Conservation (phyloP, 345 rosid species). For the Populus pruinosa region DNA sequence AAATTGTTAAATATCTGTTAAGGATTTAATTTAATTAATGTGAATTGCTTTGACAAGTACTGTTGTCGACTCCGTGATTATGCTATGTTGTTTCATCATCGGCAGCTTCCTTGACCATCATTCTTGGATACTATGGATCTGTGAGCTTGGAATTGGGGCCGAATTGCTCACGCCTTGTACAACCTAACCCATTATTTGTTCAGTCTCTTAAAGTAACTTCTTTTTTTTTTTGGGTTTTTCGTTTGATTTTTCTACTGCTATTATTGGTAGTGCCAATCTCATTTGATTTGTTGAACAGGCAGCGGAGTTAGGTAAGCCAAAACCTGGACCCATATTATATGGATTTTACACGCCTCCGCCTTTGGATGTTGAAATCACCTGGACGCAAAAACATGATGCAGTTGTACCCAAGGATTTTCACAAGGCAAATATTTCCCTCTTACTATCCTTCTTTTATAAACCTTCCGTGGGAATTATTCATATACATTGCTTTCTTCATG, state of each 20-base stretch:
- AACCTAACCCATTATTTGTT: conserved; percentile 42
- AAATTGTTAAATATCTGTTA: neutral
- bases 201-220: conserved; percentile 42
- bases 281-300: conserved; percentile 32
- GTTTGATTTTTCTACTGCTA: neutral
- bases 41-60: neutral
- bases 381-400: conserved; percentile 40
- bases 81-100: neutral
- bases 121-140: conserved; percentile 52
- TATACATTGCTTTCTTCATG: neutral
- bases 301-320: conserved; percentile 24
- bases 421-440: conserved; percentile 31
- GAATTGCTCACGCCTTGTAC: conserved; percentile 40
- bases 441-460: too few species aligned
- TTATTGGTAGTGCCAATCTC: neutral
- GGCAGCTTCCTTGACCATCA: conserved; percentile 53
- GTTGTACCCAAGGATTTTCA: conserved; percentile 34
- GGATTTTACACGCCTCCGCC: conserved; percentile 46
- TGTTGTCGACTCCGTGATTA: neutral
- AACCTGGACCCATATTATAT: conserved; percentile 39
- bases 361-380: conserved; percentile 34
- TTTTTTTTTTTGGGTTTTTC: neutral
- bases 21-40: neutral
- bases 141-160: conserved; percentile 39
- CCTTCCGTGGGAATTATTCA: neutral